Percentiles rank a stretch among this genome's conserved stretches.
Conservation (phyloP, 2,329 filamentous ascomycete genomes). For the Aureobasidium subglaciale region DNA sequence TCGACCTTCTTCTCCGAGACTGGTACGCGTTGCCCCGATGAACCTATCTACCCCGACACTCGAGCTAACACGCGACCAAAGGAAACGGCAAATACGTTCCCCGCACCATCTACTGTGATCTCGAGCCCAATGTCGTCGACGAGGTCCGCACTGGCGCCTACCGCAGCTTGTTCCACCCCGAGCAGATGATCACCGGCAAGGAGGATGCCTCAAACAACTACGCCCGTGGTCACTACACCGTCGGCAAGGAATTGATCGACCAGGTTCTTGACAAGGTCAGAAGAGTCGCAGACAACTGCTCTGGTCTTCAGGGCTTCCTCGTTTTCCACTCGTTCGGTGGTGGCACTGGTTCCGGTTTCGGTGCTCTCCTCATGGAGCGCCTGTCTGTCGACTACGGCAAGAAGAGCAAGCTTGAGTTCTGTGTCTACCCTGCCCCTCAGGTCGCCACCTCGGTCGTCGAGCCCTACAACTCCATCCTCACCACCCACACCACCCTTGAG, state of each 20-base stretch:
- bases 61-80: constrained; percentile 34
- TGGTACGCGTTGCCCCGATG: constrained; percentile 89
- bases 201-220: constrained; percentile 99
- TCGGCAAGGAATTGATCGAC: constrained; percentile 99
- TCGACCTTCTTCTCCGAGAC: constrained; percentile 99
- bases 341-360: constrained; percentile 97
- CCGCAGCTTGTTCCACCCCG: constrained; percentile 94
- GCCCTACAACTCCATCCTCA: constrained; percentile 99
- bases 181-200: constrained; percentile 99
- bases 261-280: constrained; percentile 96
- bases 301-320: constrained; percentile 96
- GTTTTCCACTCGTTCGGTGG: constrained; percentile 99
- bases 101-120: constrained; percentile 98
- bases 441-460: constrained; percentile 96
- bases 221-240: constrained; percentile 98
- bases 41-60: constrained; percentile 53
- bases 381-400: constrained; percentile 99
- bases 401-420: constrained; percentile 99
- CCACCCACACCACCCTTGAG: constrained; percentile 97
- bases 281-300: constrained; percentile 95
- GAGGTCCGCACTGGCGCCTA: constrained; percentile 97
- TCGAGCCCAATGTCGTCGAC: constrained; percentile 98
- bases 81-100: constrained; percentile 98
- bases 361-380: constrained; percentile 97
- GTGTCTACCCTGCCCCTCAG: constrained; percentile 95